Conservation (phyloP, 306 rosid genomes). For the Lagenaria siceraria region DNA sequence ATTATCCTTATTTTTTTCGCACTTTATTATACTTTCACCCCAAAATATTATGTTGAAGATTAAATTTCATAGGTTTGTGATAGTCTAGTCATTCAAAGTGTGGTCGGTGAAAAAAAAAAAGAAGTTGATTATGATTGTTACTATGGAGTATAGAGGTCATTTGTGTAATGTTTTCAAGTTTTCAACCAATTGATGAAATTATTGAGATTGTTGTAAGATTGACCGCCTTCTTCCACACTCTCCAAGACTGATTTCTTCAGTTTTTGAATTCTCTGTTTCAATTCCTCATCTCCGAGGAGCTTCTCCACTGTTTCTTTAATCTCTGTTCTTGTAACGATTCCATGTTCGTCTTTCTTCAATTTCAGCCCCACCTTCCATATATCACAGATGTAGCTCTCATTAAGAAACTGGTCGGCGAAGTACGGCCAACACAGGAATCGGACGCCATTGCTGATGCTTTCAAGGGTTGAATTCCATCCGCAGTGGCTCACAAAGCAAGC, state of each 20-base stretch:
- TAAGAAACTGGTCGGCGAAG: slow-evolving; percentile 50
- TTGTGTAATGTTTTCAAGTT: not conserved
- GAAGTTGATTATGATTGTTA: too few relatives aligned
- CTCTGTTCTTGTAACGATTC: slow-evolving; percentile 26
- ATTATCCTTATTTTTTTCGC: too few relatives aligned
- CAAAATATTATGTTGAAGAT: too few relatives aligned
- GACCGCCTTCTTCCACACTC: slow-evolving; percentile 27
- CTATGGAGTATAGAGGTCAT: too few relatives aligned
- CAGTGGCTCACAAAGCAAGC: slow-evolving; percentile 75
- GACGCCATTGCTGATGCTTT: slow-evolving; percentile 46
- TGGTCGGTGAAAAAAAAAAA: too few relatives aligned
- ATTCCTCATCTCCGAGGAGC: slow-evolving; percentile 22
- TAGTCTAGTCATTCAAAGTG: too few relatives aligned
- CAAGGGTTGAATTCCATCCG: slow-evolving; percentile 68
- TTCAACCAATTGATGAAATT: slow-evolving; percentile 49
- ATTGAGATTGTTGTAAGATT: slow-evolving; percentile 23
- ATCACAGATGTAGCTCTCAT: slow-evolving; percentile 45
- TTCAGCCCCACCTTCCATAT: slow-evolving; percentile 51
- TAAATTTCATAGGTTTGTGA: too few relatives aligned
- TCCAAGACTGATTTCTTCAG: slow-evolving; percentile 25
- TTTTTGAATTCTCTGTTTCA: slow-evolving; percentile 20
- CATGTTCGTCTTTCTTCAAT: slow-evolving; percentile 21
- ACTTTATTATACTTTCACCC: too few relatives aligned
- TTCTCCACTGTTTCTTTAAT: slow-evolving; percentile 28
- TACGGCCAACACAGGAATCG: slow-evolving; percentile 70